Conservation (phyloP, 1,284 basidiomycete genomes). For the Microbotryomycetes sp. region DNA sequence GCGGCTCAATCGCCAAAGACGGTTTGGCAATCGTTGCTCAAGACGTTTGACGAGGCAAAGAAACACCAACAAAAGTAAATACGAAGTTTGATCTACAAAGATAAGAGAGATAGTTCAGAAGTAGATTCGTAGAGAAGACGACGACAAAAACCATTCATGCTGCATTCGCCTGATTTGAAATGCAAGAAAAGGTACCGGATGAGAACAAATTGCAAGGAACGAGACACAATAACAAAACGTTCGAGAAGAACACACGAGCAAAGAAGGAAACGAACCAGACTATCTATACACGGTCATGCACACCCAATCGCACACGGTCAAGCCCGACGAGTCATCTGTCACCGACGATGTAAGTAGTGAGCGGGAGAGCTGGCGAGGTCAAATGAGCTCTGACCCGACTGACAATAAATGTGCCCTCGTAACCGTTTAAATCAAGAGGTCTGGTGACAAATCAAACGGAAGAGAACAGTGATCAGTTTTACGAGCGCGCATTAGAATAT, state of each 20-base stretch:
- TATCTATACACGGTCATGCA: not conserved
- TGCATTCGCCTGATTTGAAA: too few relatives aligned
- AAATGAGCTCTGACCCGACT: not conserved
- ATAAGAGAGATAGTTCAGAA: not conserved
- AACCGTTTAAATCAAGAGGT: slow-evolving; percentile 20
- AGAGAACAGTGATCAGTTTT: not conserved
- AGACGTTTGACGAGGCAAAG: slow-evolving; percentile 39
- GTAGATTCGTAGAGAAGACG: not conserved
- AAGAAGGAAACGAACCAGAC: not conserved
- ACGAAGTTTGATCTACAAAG: too few relatives aligned
- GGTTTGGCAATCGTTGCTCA: slow-evolving; percentile 75
- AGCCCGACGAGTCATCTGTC: not conserved
- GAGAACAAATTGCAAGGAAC: too few relatives aligned
- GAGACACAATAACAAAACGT: too few relatives aligned
- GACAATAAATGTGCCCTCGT: slow-evolving; percentile 18
- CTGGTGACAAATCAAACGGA: too few relatives aligned
- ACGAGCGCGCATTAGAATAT: not conserved
- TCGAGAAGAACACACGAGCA: too few relatives aligned
- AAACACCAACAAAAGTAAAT: slow-evolving; percentile 4
- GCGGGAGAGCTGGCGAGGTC: not conserved
- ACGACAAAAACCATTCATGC: too few relatives aligned
- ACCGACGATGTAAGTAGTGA: too few relatives aligned
- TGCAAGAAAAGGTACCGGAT: too few relatives aligned
- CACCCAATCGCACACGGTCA: not conserved
- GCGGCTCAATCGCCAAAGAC: slow-evolving; percentile 85